phyloP scores from a whole-genome alignment of 768 basidiomycete species.

The Lenzites betulinus region DNA sequence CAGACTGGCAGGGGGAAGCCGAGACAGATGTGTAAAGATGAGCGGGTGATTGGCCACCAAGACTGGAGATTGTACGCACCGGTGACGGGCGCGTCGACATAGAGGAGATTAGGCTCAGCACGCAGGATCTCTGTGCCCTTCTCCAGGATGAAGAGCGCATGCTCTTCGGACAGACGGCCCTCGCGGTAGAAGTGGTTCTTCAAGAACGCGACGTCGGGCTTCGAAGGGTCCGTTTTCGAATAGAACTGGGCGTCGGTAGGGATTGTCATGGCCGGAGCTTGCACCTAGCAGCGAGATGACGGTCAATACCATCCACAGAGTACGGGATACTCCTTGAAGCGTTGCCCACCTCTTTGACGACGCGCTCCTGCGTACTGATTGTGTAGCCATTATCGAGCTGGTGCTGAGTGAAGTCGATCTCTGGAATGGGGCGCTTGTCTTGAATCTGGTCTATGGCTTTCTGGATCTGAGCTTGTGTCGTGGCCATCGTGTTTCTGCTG shows the following conservation, averaged over 20 bases:
- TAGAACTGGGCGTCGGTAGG: constrained; percentile 96
- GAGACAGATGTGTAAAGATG: constrained; percentile 20
- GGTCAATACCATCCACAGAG: neutral
- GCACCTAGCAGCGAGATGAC: constrained; percentile 62
- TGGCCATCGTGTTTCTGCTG: constrained; percentile 25
- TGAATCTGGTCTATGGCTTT: constrained; percentile 68
- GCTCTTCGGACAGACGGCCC: constrained; percentile 90
- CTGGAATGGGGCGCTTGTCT: constrained; percentile 49
- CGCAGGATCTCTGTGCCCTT: constrained; percentile 83
- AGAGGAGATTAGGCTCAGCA: constrained; percentile 85
- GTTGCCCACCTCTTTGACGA: constrained; percentile 85
- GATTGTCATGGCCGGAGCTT: constrained; percentile 93
- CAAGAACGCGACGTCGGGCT: constrained; percentile 93
- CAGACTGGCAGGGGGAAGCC: constrained; percentile 45
- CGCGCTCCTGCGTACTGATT: constrained; percentile 92
- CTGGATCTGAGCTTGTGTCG: constrained; percentile 53
- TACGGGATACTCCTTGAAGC: neutral
- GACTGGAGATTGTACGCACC: constrained; percentile 49
- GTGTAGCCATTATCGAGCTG: constrained; percentile 88
- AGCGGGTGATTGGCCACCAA: neutral
- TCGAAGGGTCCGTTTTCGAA: constrained; percentile 77
- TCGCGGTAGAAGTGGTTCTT: constrained; percentile 99
- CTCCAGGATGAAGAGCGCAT: constrained; percentile 91
- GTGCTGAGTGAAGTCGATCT: constrained; percentile 91
- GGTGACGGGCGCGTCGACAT: constrained; percentile 97